A percentile compares a stretch with the other conserved stretches of the same genome.
Evolutionary conservation across 2,329 filamentous ascomycete species (phyloP).

Genomic region (Sclerotinia minor): DNA sequence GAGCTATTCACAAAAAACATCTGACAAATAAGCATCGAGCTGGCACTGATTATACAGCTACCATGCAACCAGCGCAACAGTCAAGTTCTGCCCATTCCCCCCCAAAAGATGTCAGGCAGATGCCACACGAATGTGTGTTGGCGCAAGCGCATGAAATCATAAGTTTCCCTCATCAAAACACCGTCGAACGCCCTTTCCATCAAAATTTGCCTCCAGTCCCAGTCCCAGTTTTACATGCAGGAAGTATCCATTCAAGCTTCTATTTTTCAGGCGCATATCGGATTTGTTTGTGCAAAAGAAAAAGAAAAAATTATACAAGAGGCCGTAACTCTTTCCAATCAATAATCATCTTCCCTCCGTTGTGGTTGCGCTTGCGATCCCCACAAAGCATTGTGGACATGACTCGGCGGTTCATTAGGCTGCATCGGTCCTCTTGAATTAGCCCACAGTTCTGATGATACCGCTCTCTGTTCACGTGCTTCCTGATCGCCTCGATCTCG

Average conservation of each 20-base stretch:
- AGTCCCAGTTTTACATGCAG: constrained; percentile 11
- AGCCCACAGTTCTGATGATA: constrained; percentile 14
- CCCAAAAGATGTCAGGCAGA: neutral
- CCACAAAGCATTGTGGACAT: constrained; percentile 21
- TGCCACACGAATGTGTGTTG: constrained; percentile 16
- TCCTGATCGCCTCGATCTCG: constrained; percentile 4
- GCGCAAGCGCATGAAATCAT: constrained; percentile 22
- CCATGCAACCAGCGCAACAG: neutral
- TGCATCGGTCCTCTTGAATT: constrained; percentile 12
- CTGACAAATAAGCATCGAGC: constrained; percentile 1
- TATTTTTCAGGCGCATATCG: neutral
- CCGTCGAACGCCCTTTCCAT: constrained; percentile 8
- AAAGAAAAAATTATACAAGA: constrained; percentile 21
- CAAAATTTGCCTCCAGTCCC: neutral
- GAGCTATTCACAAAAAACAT: constrained; percentile 12
- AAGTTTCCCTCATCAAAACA: constrained; percentile 12
- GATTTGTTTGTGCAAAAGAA: constrained; percentile 2
- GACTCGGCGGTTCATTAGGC: neutral
- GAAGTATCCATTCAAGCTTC: constrained; percentile 3
- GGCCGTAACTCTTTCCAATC: neutral
- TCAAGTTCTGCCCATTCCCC: constrained; percentile 1
- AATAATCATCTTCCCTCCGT: neutral
- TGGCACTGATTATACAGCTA: constrained; percentile 2
- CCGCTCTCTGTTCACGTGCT: neutral
- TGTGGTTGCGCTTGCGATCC: constrained; percentile 7